Evolutionary conservation across 1,139 yeast genomes (phyloP).

Genomic region (Saccharomyces hybrid): DNA sequence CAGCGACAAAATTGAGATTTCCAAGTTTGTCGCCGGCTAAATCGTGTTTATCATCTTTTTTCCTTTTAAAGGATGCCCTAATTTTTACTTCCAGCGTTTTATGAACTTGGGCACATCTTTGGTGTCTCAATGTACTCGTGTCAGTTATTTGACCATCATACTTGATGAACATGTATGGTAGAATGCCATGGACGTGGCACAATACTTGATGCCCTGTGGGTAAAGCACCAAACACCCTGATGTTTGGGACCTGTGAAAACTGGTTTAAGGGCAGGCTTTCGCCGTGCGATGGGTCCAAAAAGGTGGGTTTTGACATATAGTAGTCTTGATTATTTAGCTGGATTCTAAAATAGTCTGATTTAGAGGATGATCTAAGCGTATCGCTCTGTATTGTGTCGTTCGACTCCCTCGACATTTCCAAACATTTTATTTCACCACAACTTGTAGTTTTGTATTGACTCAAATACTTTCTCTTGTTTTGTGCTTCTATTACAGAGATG

Average conservation of each 20-base stretch:
- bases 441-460: neutral
- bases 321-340: constrained; percentile 47
- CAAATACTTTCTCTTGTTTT: neutral
- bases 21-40: neutral
- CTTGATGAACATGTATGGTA: constrained; percentile 70
- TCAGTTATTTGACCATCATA: constrained; percentile 38
- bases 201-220: constrained; percentile 47
- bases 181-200: constrained; percentile 76
- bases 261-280: constrained; percentile 27
- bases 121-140: constrained; percentile 18
- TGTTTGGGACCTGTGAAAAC: constrained; percentile 56
- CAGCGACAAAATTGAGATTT: constrained; percentile 47
- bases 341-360: constrained; percentile 12
- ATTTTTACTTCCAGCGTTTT: constrained; percentile 20
- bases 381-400: neutral
- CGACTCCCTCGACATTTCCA: constrained; percentile 3
- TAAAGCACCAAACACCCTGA: constrained; percentile 67
- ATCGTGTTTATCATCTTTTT: constrained; percentile 6
- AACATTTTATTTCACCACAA: constrained; percentile 8
- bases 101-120: constrained; percentile 29
- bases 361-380: neutral
- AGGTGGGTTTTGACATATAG: constrained; percentile 46
- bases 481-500: neutral
- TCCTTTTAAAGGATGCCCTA: constrained; percentile 8
- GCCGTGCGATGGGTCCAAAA: constrained; percentile 34